Percentiles rank a stretch among this genome's conserved stretches.
phyloP scores from a whole-genome alignment of 1,139 yeast genomes.

The Saccharomyces hybrid region DNA sequence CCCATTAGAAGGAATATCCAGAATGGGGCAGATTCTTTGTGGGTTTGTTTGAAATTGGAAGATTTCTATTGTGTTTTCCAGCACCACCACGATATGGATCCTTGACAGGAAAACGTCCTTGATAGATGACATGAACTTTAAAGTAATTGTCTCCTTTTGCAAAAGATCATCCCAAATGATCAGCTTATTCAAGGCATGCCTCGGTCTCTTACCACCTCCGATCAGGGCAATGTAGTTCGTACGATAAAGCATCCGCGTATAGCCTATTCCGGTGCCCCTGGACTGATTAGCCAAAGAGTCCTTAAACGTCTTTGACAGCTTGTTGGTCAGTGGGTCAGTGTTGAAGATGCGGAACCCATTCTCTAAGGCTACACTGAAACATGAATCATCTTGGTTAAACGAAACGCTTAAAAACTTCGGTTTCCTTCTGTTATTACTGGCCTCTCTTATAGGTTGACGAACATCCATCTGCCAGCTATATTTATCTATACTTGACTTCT shows the following conservation, averaged over 20 bases:
- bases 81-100: constrained; percentile 63
- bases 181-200: constrained; percentile 67
- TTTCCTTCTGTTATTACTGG: constrained; percentile 8
- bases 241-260: constrained; percentile 74
- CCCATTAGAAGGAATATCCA: constrained; percentile 23
- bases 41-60: constrained; percentile 83
- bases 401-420: constrained; percentile 19
- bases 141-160: constrained; percentile 60
- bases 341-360: constrained; percentile 78
- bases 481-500: neutral
- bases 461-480: constrained; percentile 16
- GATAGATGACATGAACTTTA: constrained; percentile 72
- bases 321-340: constrained; percentile 75
- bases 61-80: constrained; percentile 59
- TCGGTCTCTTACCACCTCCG: constrained; percentile 80
- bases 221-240: constrained; percentile 85
- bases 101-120: constrained; percentile 68
- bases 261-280: constrained; percentile 54
- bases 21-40: constrained; percentile 51
- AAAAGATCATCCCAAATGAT: constrained; percentile 90
- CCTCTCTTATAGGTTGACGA: constrained; percentile 19
- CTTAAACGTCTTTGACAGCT: constrained; percentile 58
- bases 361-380: constrained; percentile 80
- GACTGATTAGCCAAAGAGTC: constrained; percentile 14
- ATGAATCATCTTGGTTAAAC: constrained; percentile 86